Evolutionary conservation across 441 rosid genomes (phyloP).

Genomic region (Syzygium syzygioides): DNA sequence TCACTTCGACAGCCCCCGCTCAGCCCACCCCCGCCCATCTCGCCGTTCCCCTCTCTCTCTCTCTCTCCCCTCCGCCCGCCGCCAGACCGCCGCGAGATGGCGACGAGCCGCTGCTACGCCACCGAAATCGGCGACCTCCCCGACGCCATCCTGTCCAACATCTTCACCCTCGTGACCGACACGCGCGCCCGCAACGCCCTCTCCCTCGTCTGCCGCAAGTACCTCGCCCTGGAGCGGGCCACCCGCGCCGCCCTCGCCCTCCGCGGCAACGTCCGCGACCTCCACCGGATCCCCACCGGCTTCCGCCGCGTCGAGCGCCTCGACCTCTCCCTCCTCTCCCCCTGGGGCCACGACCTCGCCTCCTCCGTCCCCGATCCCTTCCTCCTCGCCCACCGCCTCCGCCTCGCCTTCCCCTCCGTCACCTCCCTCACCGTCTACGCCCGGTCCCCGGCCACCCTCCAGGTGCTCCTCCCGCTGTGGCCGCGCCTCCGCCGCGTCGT

Average conservation of each 20-base stretch:
- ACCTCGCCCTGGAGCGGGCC: constrained; percentile 56
- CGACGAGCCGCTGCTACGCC: background rate
- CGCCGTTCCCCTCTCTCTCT: background rate
- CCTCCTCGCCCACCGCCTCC: constrained; percentile 50
- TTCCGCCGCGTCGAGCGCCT: constrained; percentile 67
- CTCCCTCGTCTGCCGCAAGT: constrained; percentile 62
- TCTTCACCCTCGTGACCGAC: constrained; percentile 48
- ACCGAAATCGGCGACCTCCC: constrained; percentile 51
- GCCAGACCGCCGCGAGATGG: background rate
- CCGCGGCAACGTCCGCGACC: constrained; percentile 83
- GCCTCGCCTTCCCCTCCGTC: constrained; percentile 53
- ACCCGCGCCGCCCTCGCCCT: constrained; percentile 74
- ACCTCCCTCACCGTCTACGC: constrained; percentile 50
- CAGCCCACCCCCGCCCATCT: background rate
- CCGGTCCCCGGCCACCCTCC: constrained; percentile 48
- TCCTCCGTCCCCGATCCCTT: constrained; percentile 32
- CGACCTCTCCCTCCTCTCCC: constrained; percentile 85
- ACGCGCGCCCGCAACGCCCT: constrained; percentile 69
- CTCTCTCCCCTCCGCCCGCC: background rate
- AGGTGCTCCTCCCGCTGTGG: constrained; percentile 63
- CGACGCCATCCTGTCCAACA: constrained; percentile 58
- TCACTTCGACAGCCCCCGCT: background rate
- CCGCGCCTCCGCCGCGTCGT: constrained; percentile 42
- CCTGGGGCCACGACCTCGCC: constrained; percentile 75
- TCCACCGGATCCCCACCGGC: constrained; percentile 43